A percentile compares a stretch with the other conserved stretches of the same genome.
These are phyloP conservation scores for Cladosporium austrohemisphaericum DNA, from an alignment of 2,329 filamentous ascomycete species.

Conservation along the genomic window DNA sequence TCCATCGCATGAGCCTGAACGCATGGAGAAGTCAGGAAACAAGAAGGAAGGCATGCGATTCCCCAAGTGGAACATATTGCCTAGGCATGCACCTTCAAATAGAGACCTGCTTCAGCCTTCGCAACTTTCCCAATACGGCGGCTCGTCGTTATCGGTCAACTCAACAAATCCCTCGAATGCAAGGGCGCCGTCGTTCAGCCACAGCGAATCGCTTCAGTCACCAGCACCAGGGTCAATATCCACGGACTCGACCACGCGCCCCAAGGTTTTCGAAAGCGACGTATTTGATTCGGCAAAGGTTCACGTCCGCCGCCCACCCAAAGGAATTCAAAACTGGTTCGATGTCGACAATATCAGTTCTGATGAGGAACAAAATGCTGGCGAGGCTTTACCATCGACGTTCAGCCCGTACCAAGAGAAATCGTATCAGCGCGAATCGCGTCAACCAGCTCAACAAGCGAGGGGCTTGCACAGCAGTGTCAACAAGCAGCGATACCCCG, in stretches of 20 bases:
- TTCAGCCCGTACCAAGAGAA: constrained; percentile 17
- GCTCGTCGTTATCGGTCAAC: constrained; percentile 1
- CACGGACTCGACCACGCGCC: constrained; percentile 14
- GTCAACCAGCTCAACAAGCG: neutral
- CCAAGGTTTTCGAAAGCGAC: constrained; percentile 34
- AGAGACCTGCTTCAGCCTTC: constrained; percentile 26
- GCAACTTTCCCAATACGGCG: constrained; percentile 12
- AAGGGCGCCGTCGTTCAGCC: constrained; percentile 8
- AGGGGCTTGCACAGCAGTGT: neutral
- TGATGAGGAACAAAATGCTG: constrained; percentile 23
- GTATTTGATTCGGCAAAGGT: constrained; percentile 46
- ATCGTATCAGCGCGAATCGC: too few relatives aligned
- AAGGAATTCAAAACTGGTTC: constrained; percentile 50
- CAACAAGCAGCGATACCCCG: neutral
- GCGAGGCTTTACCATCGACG: constrained; percentile 19
- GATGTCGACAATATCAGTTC: constrained; percentile 39
- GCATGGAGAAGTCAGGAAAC: constrained; percentile 11
- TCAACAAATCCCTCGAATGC: constrained; percentile 8
- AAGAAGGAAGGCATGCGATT: constrained; percentile 23
- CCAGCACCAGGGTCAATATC: constrained; percentile 8
- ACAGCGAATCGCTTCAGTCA: constrained; percentile 6
- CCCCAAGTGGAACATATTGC: constrained; percentile 12
- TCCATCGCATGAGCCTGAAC: constrained; percentile 3
- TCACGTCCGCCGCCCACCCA: constrained; percentile 45
- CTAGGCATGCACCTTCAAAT: constrained; percentile 5